Conservation (phyloP, 306 rosid species). For the Dryas drummondii region DNA sequence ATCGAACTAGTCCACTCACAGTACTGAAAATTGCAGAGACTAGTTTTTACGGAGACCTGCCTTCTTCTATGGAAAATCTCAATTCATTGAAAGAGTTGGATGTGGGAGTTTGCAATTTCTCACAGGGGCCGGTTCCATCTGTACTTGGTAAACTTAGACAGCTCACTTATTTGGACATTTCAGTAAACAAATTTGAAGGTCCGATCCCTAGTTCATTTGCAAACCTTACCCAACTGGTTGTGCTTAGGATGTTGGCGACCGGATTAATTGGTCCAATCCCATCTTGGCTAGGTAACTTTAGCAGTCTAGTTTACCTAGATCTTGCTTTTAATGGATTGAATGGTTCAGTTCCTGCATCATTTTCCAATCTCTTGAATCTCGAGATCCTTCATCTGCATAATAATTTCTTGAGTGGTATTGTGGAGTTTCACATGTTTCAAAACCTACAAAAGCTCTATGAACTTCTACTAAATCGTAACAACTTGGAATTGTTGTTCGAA, state of each 20-base stretch:
- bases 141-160: constrained; percentile 12
- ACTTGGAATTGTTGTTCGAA: not conserved
- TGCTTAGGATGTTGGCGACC: not conserved
- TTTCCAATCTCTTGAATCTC: not conserved
- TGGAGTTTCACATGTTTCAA: constrained; percentile 9
- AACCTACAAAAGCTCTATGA: not conserved
- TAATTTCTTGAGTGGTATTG: not conserved
- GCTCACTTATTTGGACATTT: constrained; percentile 7
- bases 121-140: constrained; percentile 6
- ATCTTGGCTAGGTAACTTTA: constrained; percentile 16
- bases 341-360: constrained; percentile 12
- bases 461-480: rapidly evolving
- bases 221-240: constrained; percentile 8
- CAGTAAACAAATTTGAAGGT: not conserved
- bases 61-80: constrained; percentile 17
- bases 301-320: not conserved
- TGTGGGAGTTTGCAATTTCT: not conserved
- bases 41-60: not conserved
- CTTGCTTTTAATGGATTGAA: rapidly evolving
- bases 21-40: not conserved
- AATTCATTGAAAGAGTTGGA: not conserved
- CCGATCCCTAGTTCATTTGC: constrained; percentile 6
- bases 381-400: rapidly evolving
- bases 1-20: not conserved
- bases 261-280: constrained; percentile 6